phyloP scores from a whole-genome alignment of 306 rosid species.

The Astragalus membranaceus region DNA sequence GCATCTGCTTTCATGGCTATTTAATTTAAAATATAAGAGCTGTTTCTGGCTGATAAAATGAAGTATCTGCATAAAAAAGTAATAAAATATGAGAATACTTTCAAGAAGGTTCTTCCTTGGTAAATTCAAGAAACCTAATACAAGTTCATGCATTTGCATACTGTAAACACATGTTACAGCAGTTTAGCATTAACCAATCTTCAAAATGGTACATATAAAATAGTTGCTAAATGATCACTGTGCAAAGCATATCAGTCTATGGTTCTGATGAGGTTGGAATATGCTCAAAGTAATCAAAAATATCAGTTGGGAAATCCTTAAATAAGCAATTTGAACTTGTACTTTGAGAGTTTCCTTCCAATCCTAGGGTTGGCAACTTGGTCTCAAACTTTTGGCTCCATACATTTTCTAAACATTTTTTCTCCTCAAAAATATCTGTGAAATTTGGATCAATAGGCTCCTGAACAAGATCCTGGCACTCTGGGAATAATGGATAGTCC shows the following conservation, averaged over 20 bases:
- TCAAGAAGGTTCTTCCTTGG: neutral
- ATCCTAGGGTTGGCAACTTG: conserved; percentile 20
- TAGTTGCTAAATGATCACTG: neutral
- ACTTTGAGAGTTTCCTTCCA: conserved; percentile 20
- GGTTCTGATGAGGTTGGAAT: conserved; percentile 28
- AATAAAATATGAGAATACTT: neutral
- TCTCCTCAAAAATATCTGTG: conserved; percentile 20
- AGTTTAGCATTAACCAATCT: neutral
- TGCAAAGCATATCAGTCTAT: neutral
- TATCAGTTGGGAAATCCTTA: conserved; percentile 41
- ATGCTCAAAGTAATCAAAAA: conserved; percentile 44
- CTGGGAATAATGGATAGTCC: conserved; percentile 30
- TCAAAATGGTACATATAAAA: neutral
- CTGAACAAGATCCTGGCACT: conserved; percentile 8
- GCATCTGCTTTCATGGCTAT: too few relatives aligned
- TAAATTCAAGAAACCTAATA: neutral
- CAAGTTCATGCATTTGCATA: neutral
- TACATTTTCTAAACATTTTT: conserved; percentile 7
- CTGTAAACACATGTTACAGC: neutral
- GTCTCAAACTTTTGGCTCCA: conserved; percentile 22
- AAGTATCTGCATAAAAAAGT: neutral
- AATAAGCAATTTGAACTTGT: conserved; percentile 23
- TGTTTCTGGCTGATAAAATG: neutral
- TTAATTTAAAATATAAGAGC: too few relatives aligned
- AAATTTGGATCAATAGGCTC: conserved; percentile 20